phyloP scores from a whole-genome alignment of 2,329 filamentous ascomycete genomes.

The Epichloe coenophiala region DNA sequence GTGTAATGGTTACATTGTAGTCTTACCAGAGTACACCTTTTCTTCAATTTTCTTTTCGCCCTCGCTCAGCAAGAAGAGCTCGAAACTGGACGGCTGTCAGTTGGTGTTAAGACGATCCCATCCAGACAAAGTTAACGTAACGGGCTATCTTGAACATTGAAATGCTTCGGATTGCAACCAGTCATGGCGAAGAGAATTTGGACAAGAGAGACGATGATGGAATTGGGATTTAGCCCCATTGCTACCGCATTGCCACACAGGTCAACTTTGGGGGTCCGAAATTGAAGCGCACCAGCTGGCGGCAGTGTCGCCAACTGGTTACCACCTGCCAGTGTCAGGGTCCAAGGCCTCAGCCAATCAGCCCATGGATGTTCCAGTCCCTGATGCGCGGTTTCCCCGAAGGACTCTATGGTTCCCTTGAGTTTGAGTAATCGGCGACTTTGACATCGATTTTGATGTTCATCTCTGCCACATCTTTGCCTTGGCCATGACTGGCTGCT shows the following conservation, averaged over 20 bases:
- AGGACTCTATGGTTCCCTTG: background rate
- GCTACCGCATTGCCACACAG: background rate
- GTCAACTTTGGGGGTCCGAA: background rate
- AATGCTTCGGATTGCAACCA: constrained; percentile 25
- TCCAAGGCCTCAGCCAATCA: background rate
- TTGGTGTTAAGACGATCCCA: background rate
- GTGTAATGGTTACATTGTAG: background rate
- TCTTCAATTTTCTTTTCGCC: constrained; percentile 91
- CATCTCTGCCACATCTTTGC: background rate
- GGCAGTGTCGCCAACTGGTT: background rate
- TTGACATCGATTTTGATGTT: background rate
- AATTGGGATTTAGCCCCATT: too few relatives aligned
- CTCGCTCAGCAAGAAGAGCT: constrained; percentile 76
- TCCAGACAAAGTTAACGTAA: constrained; percentile 14
- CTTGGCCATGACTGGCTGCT: background rate
- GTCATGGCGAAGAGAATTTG: constrained; percentile 15
- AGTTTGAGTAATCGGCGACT: background rate
- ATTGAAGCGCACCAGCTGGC: background rate
- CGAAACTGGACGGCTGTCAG: constrained; percentile 50
- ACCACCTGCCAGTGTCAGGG: background rate
- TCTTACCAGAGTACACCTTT: constrained; percentile 74
- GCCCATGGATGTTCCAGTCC: background rate
- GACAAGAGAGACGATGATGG: background rate
- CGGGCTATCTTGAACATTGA: constrained; percentile 23
- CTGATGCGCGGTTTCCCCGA: background rate